phyloP scores from a whole-genome alignment of 371 early-diverging fungal genomes.

The Blyttiomyces sp. region DNA sequence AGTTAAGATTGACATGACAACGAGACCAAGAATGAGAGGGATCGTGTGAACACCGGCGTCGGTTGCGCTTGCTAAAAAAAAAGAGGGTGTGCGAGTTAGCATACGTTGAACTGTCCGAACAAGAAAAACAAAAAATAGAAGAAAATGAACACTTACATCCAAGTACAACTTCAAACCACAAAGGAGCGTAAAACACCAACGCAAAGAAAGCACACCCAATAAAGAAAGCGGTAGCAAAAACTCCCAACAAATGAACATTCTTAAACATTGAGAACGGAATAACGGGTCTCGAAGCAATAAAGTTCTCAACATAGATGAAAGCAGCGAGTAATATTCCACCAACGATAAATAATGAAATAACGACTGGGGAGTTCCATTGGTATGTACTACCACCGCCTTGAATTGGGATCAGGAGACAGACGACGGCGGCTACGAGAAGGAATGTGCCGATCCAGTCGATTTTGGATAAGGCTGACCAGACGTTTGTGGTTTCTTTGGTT shows the following conservation, averaged over 20 bases:
- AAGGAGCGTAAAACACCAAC: constrained; percentile 62
- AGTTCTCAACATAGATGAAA: constrained; percentile 30
- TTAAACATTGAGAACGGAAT: constrained; percentile 27
- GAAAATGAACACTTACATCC: constrained; percentile 17
- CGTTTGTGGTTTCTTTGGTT: not conserved
- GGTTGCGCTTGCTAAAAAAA: constrained; percentile 37
- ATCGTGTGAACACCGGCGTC: constrained; percentile 56
- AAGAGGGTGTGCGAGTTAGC: not conserved
- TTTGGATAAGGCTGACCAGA: not conserved
- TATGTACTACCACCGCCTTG: constrained; percentile 28
- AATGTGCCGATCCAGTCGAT: constrained; percentile 53
- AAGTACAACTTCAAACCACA: constrained; percentile 75
- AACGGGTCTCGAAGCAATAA: constrained; percentile 33
- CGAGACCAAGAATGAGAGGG: constrained; percentile 53
- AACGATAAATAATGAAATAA: constrained; percentile 27
- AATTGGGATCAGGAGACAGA: constrained; percentile 26
- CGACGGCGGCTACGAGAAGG: constrained; percentile 13
- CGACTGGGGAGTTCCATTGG: constrained; percentile 30
- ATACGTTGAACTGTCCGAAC: not conserved
- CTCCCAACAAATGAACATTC: constrained; percentile 21
- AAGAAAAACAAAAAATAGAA: not conserved
- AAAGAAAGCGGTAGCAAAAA: constrained; percentile 29
- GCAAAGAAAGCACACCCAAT: constrained; percentile 65
- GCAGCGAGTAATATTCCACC: constrained; percentile 17
- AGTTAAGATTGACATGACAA: constrained; percentile 45